Conservation (phyloP, 257 asterid genomes). For the Scutellaria galericulata region DNA sequence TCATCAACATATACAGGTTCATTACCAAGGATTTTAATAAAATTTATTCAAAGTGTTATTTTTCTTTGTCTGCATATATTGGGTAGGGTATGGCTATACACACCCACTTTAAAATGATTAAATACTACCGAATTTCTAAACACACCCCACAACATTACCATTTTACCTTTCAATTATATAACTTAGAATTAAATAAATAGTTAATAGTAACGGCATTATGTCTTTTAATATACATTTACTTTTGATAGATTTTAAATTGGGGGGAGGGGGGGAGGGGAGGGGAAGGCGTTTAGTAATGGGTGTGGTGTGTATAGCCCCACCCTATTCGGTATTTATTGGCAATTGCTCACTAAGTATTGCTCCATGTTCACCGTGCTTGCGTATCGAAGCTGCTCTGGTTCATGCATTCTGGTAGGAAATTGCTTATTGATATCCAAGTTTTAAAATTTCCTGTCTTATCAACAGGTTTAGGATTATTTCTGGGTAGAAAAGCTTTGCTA, state of each 20-base stretch:
- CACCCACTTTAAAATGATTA: too few species aligned
- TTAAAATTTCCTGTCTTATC: neutral
- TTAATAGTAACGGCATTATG: too few species aligned
- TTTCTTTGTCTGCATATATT: neutral
- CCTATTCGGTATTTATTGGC: neutral
- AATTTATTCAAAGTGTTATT: neutral
- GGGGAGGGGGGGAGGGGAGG: too few species aligned
- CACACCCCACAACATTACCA: too few species aligned
- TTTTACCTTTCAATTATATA: too few species aligned
- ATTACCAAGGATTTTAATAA: neutral
- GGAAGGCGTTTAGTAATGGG: too few species aligned
- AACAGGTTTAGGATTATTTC: neutral
- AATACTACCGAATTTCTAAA: too few species aligned
- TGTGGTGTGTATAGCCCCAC: too few species aligned
- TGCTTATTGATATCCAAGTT: neutral
- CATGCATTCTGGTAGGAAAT: neutral
- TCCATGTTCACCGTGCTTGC: neutral
- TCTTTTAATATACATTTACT: too few species aligned
- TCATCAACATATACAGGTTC: neutral
- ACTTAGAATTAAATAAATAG: too few species aligned
- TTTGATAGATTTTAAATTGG: too few species aligned
- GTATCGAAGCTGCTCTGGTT: neutral
- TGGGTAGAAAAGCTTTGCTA: neutral
- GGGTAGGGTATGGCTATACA: too few species aligned
- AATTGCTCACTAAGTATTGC: constrained; percentile 4